Conservation (phyloP, 2,329 filamentous ascomycete genomes). For the Hortaea sp. region DNA sequence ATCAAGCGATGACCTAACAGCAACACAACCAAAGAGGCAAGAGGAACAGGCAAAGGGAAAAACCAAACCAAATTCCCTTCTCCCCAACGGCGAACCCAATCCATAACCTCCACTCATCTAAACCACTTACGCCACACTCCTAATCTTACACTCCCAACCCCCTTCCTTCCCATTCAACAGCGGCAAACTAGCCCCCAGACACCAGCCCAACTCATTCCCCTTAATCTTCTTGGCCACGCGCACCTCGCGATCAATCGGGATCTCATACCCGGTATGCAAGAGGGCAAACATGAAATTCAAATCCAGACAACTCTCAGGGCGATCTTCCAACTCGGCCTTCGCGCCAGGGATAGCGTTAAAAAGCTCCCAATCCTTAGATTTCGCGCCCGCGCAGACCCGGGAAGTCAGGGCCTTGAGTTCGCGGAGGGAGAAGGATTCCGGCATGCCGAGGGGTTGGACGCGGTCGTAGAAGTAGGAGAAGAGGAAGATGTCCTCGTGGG, state of each 20-base stretch:
- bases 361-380: constrained; percentile 63
- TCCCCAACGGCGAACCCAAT: not conserved
- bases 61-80: no score
- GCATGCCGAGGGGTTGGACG: constrained; percentile 88
- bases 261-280: constrained; percentile 91
- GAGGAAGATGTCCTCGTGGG: constrained; percentile 84
- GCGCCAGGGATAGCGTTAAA: constrained; percentile 71
- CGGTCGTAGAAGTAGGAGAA: constrained; percentile 99
- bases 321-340: constrained; percentile 64
- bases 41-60: no score
- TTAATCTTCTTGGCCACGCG: constrained; percentile 99
- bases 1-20: no score
- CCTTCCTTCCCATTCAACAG: constrained; percentile 18
- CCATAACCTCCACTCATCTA: not conserved
- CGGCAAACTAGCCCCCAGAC: constrained; percentile 68
- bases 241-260: constrained; percentile 92
- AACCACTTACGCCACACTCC: not conserved
- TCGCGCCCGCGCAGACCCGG: constrained; percentile 77
- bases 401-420: constrained; percentile 80
- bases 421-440: constrained; percentile 86
- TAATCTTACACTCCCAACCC: constrained; percentile 17
- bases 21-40: no score
- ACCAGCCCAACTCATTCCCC: constrained; percentile 94
- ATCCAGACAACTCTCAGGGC: constrained; percentile 88
- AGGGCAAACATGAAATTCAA: constrained; percentile 93